Evolutionary conservation across 2,329 filamentous ascomycete genomes (phyloP).

Genomic region (Fusarium sp.): DNA sequence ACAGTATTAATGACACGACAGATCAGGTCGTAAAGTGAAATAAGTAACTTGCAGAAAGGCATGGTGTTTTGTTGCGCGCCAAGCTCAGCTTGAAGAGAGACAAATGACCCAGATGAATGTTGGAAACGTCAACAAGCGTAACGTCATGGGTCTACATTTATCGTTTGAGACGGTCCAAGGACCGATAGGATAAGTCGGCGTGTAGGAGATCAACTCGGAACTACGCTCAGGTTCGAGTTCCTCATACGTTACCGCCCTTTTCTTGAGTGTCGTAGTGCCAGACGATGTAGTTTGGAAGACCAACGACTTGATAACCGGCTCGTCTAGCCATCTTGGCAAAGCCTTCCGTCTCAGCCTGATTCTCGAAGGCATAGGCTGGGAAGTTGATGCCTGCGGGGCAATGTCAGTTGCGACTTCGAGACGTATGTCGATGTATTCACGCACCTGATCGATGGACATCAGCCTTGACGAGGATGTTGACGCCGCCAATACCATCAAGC

Average conservation of each 20-base stretch:
- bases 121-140: constrained; percentile 39
- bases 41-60: constrained; percentile 7
- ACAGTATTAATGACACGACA: constrained; percentile 30
- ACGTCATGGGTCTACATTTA: constrained; percentile 31
- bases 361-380: constrained; percentile 95
- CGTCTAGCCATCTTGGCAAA: constrained; percentile 99
- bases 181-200: constrained; percentile 1
- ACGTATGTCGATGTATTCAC: constrained; percentile 40
- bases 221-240: constrained; percentile 6
- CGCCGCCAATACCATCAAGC: constrained; percentile 94
- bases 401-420: constrained; percentile 39
- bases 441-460: constrained; percentile 94
- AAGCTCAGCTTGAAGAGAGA: constrained; percentile 12
- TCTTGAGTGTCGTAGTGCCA: constrained; percentile 99
- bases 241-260: constrained; percentile 80
- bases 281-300: constrained; percentile 96
- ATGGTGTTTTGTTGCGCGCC: constrained; percentile 6
- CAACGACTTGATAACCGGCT: constrained; percentile 91
- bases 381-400: constrained; percentile 85
- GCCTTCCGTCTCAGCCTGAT: constrained; percentile 98
- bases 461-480: constrained; percentile 97
- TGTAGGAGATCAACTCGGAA: constrained; percentile 12
- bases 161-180: constrained; percentile 10
- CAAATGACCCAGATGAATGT: constrained; percentile 12
- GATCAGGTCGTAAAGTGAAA: constrained; percentile 14